Percentiles rank a stretch among this genome's conserved stretches.
These are phyloP conservation scores for Pneumocystis jirovecii DNA, from an alignment of 1,139 yeast species.

Conservation along the genomic window DNA sequence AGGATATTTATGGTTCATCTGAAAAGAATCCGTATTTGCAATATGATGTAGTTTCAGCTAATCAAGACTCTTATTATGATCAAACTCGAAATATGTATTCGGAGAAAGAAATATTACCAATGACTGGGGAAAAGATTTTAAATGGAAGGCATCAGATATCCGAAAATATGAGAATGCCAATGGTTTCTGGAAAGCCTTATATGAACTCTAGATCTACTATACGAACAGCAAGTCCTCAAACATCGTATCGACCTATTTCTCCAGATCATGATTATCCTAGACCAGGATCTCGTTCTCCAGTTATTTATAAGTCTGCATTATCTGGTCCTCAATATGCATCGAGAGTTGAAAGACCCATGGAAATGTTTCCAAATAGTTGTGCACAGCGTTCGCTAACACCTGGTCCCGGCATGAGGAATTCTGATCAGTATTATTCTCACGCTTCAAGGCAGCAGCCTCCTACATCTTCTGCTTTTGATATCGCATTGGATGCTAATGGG, in stretches of 20 bases:
- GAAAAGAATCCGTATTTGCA: neutral
- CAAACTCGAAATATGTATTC: neutral
- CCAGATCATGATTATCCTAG: neutral
- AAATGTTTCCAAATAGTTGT: neutral
- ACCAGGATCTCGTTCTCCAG: neutral
- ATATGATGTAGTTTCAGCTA: neutral
- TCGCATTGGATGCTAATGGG: constrained; percentile 1
- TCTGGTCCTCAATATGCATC: constrained; percentile 2
- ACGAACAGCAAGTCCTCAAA: neutral
- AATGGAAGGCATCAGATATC: neutral
- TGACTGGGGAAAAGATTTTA: neutral
- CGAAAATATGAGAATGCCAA: neutral
- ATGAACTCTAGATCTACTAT: neutral
- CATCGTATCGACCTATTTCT: neutral
- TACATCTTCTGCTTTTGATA: neutral
- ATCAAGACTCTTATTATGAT: neutral
- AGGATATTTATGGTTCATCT: constrained; percentile 17
- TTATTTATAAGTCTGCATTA: constrained; percentile 3
- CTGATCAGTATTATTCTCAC: neutral
- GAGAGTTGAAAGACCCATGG: constrained; percentile 7
- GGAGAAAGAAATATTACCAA: neutral
- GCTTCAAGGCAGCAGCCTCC: neutral
- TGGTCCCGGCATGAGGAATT: neutral
- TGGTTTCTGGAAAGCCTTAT: neutral
- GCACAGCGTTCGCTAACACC: neutral